phyloP scores from a whole-genome alignment of 495 filamentous ascomycete species.

The Aspergillus heteromorphus region DNA sequence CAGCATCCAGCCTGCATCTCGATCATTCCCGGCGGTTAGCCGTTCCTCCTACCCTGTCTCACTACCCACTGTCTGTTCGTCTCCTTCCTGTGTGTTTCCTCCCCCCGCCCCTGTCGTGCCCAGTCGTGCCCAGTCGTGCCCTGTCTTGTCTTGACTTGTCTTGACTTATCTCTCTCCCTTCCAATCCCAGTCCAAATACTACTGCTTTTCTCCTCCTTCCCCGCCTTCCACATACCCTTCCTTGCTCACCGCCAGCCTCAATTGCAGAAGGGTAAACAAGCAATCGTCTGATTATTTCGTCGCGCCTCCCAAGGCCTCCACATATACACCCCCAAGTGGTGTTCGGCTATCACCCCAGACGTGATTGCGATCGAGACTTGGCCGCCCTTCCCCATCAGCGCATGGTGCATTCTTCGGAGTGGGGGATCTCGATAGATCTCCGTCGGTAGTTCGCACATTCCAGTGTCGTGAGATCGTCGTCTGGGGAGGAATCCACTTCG shows the following conservation, averaged over 20 bases:
- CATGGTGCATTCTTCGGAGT: slow-evolving; percentile 47
- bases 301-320: background rate
- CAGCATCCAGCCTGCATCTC: slow-evolving; percentile 12
- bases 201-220: background rate
- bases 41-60: slow-evolving; percentile 8
- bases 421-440: slow-evolving; percentile 47
- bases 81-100: background rate
- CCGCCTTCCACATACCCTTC: background rate
- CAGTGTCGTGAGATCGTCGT: slow-evolving; percentile 22
- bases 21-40: background rate
- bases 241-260: slow-evolving; percentile 11
- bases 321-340: background rate
- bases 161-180: background rate
- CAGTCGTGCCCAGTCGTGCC: background rate
- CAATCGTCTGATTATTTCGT: background rate
- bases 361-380: slow-evolving; percentile 12
- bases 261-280: slow-evolving; percentile 7
- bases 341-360: background rate
- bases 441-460: slow-evolving; percentile 34
- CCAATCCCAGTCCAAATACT: background rate
- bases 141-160: background rate
- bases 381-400: slow-evolving; percentile 18
- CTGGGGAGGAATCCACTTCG: background rate
- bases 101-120: background rate
- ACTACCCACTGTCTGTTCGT: slow-evolving; percentile 11